phyloP scores from a whole-genome alignment of 495 filamentous ascomycete species.

The Xylaria palmicola region DNA sequence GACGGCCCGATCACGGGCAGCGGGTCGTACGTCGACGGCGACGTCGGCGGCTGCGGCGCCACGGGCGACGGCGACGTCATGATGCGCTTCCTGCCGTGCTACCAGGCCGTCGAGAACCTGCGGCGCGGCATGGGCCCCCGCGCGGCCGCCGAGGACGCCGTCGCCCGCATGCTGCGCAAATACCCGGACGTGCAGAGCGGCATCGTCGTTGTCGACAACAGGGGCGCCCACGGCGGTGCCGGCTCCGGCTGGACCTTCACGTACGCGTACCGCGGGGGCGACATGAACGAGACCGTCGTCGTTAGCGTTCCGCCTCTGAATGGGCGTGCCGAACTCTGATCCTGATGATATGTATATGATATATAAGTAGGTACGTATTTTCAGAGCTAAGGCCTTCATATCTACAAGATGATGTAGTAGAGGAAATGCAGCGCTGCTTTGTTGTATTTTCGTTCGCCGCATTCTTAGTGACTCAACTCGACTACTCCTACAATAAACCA shows the following conservation, averaged over 20 bases:
- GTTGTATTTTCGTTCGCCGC: neutral
- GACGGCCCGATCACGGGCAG: slow-evolving; percentile 50
- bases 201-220: slow-evolving; percentile 42
- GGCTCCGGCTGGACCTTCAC: slow-evolving; percentile 49
- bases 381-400: too few relatives aligned
- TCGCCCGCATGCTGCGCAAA: slow-evolving; percentile 44
- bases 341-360: neutral
- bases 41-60: slow-evolving; percentile 49
- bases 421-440: too few relatives aligned
- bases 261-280: slow-evolving; percentile 44
- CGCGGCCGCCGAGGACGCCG: slow-evolving; percentile 45
- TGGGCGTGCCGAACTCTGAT: slow-evolving; percentile 17
- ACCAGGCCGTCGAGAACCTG: slow-evolving; percentile 50
- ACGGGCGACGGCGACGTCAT: slow-evolving; percentile 52
- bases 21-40: slow-evolving; percentile 50
- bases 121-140: slow-evolving; percentile 41
- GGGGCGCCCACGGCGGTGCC: slow-evolving; percentile 45
- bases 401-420: too few relatives aligned
- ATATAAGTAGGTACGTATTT: too few relatives aligned
- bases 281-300: slow-evolving; percentile 41
- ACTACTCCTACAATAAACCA: too few relatives aligned
- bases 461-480: too few relatives aligned
- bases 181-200: slow-evolving; percentile 44
- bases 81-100: slow-evolving; percentile 53
- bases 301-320: slow-evolving; percentile 36